Percentiles rank a stretch among this genome's conserved stretches.
Conservation (phyloP, 768 basidiomycete species). For the Pulveroboletus sp. region DNA sequence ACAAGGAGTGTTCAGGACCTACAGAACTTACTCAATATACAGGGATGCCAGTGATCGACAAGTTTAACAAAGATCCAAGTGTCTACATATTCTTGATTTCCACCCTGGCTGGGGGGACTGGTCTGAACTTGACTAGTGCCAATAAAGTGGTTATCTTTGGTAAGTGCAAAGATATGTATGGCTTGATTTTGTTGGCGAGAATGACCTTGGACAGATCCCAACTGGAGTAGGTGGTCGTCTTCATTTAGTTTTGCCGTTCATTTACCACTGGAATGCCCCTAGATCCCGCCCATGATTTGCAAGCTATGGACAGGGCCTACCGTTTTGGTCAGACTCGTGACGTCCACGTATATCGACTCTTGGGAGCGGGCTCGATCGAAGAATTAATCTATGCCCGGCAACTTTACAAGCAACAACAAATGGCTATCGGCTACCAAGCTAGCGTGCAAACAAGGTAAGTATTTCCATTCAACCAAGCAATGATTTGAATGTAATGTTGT, state of each 20-base stretch:
- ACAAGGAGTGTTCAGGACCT: background rate
- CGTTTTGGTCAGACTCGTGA: slow-evolving; percentile 86
- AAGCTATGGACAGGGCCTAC: slow-evolving; percentile 86
- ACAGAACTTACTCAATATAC: slow-evolving; percentile 3
- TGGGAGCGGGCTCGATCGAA: slow-evolving; percentile 86
- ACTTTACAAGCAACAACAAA: slow-evolving; percentile 91
- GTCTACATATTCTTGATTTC: slow-evolving; percentile 86
- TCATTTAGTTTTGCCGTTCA: background rate
- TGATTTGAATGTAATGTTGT: background rate
- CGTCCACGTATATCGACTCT: slow-evolving; percentile 77
- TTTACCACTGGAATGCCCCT: background rate
- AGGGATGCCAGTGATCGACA: slow-evolving; percentile 88
- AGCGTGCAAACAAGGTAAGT: slow-evolving; percentile 75
- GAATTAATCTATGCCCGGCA: slow-evolving; percentile 88
- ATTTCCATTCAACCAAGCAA: background rate
- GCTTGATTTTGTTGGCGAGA: background rate
- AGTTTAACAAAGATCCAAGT: slow-evolving; percentile 71
- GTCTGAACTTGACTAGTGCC: slow-evolving; percentile 86
- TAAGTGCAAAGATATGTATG: slow-evolving; percentile 29
- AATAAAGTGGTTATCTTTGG: slow-evolving; percentile 95
- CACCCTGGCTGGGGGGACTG: slow-evolving; percentile 88
- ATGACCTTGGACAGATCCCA: slow-evolving; percentile 59
- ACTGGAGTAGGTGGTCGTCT: slow-evolving; percentile 77
- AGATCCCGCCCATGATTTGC: slow-evolving; percentile 96
- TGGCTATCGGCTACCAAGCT: slow-evolving; percentile 86